Evolutionary conservation across 1,284 basidiomycete genomes (phyloP).

Genomic region (Sanguinoderma infundibulare): DNA sequence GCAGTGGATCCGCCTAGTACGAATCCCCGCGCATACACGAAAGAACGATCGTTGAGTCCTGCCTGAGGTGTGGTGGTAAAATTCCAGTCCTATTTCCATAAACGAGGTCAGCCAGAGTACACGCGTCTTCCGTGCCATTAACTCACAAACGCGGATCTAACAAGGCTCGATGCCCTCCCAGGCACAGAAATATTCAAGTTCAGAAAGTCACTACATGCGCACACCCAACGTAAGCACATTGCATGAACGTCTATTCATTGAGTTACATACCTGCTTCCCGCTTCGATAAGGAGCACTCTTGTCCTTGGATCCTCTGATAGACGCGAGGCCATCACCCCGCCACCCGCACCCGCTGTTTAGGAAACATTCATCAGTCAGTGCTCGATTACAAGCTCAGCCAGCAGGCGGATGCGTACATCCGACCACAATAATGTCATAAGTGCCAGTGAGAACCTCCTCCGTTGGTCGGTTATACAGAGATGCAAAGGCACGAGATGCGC

Average conservation of each 20-base stretch:
- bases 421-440: neutral
- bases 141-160: constrained; percentile 5
- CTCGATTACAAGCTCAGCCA: neutral
- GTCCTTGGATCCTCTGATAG: constrained; percentile 20
- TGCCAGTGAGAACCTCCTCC: neutral
- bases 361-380: neutral
- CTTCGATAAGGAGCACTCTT: constrained; percentile 28
- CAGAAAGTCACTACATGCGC: constrained; percentile 1
- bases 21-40: constrained; percentile 1
- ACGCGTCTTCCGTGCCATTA: no score
- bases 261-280: constrained; percentile 11
- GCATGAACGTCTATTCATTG: neutral
- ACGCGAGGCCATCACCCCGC: constrained; percentile 21
- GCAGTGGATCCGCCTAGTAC: constrained; percentile 7
- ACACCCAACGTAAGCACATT: neutral
- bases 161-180: neutral
- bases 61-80: constrained; percentile 7
- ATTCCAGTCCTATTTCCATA: neutral
- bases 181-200: constrained; percentile 13
- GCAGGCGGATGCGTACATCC: neutral
- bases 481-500: neutral
- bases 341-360: constrained; percentile 34
- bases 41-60: constrained; percentile 1
- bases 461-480: neutral
- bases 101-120: no score